Evolutionary conservation across 805 yeast genomes (phyloP), one percentile per base, ranked within the genome.

Genomic region (Diddensiella santjacobensis): DNA sequence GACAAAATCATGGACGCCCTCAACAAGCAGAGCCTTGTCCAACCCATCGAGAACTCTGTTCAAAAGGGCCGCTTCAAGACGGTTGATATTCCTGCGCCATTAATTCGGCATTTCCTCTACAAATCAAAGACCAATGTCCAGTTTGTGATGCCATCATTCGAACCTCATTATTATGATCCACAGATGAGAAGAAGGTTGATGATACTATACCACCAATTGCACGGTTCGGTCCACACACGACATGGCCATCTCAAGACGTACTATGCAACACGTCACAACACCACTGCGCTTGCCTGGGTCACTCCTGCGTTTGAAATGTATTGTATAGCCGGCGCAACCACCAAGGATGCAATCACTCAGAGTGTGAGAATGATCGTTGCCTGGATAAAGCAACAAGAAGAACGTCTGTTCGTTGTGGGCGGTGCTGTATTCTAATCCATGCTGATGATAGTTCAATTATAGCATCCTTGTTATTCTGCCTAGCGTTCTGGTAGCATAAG

Each of bases 361-460:
- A 80, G 87, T 51, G 82, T 89, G 35, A 73, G 80, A 44, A 71
- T 73, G 18, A 78, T 88, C 11, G 80, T 85, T 5, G 72, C 73
- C 42, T 90, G 96, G 96, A 83, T 95, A 57, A 73, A 77, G 51
- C 79, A 74, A 53, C 77, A 86, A 55, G 84, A 84, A 53, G 80
- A 79, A 45, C 69, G 93, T 35, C 62, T 88, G 30, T 88, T 87
- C 62, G 79, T 84, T 8, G 78, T 80, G 19, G 82, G 81, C n/a
- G 93, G 93, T 1, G 87, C 85, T 0, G 72, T 76, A 0, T 84
- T 80, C 59, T 81, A 55, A 13, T n/a, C n/a, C n/a, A n/a, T n/a
- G n/a, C n/a, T n/a, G n/a, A n/a, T n/a, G n/a, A n/a, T n/a, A n/a
- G n/a, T n/a, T n/a, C n/a, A n/a, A n/a, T n/a, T n/a, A n/a, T n/a